Base-by-base conservation (phyloP, 495 filamentous ascomycete genomes). In the Lophium mytilinum region DNA sequence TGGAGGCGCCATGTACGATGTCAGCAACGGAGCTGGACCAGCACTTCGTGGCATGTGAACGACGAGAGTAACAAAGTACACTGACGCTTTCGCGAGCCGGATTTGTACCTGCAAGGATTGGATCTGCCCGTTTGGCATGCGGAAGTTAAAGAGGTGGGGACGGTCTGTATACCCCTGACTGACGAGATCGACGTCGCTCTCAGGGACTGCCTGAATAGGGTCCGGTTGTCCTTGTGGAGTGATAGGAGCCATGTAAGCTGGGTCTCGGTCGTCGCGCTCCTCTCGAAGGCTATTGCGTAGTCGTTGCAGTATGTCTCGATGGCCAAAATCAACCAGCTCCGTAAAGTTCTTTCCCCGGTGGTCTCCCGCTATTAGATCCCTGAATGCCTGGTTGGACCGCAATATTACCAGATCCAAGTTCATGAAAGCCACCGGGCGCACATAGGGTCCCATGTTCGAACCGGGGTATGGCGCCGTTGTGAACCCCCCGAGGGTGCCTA, bases 161-260 rank as follows among this genome's bases (percentile, higher is more conserved):
- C 68, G 46, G 36, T 63, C 56, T 10, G 18, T 50, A 52, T 48
- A 68, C 1, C 57, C 68, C 17, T 61, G 57, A 41, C 61, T 67
- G 35, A 65, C 42, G 24, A 53, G 47, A 11, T 63, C 68, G 17
- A 70, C 39, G 34, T 68, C 62, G 3, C 18, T 50, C 50, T 70
- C 68, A 12, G 54, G 11, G 11, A 68, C 36, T 1, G 49, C 52
- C 39, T 61, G 58, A 33, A 70, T 54, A 50, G 63, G 61, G 39
- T 66, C 57, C 14, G 45, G 45, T 33, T 65, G 61, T 34, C 66
- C 68, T 18, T 56, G 30, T 21, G 62, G 58, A 24, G 64, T 53
- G 19, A 76, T 75, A 1, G 72, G 71, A 10, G 73, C 66, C 62
- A 76, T 65, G 53, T 69, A 74, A 15, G 70, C 43, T 9, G 72